Evolutionary conservation across 345 rosid species (phyloP).

Genomic region (Xanthoceras sorbifolium): DNA sequence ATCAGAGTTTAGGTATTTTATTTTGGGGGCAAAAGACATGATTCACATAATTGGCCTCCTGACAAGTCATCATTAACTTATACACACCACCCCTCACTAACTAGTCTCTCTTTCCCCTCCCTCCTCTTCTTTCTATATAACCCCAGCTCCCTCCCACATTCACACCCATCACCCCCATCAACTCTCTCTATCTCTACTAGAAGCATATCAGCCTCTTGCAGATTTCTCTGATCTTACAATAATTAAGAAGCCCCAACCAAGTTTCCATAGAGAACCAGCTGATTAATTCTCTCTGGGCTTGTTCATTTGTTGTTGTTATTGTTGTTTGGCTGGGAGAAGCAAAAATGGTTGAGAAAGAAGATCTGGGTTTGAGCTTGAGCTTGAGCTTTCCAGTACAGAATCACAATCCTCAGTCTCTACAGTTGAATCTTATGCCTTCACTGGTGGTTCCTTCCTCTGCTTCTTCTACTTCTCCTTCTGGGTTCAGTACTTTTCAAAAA

Average conservation of each 20-base stretch:
- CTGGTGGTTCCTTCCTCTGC: conserved; percentile 34
- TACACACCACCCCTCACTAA: conserved; percentile 25
- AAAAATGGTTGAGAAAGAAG: conserved; percentile 65
- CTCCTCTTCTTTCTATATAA: conserved; percentile 52
- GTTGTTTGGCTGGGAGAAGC: no score
- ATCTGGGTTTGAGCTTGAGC: conserved; percentile 80
- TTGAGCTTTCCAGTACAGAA: conserved; percentile 49
- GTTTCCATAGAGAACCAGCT: not conserved
- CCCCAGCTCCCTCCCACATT: conserved; percentile 4
- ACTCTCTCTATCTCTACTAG: conserved; percentile 10
- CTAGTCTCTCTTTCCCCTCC: not conserved
- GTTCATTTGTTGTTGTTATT: no score
- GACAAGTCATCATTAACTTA: conserved; percentile 63
- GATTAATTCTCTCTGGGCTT: not conserved
- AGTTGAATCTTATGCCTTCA: conserved; percentile 60
- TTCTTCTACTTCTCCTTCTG: conserved; percentile 38
- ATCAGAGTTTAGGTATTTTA: conserved; percentile 30
- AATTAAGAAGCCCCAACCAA: not conserved
- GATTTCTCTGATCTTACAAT: not conserved
- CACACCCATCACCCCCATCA: conserved; percentile 18
- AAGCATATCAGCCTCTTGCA: not conserved
- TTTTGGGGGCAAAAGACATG: conserved; percentile 46
- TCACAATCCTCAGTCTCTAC: conserved; percentile 41
- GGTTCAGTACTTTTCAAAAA: conserved; percentile 34
- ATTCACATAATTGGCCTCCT: conserved; percentile 56